Evolutionary conservation across 495 filamentous ascomycete genomes (phyloP), one percentile per base, ranked within the genome.

Genomic region (Penicillium manginii): DNA sequence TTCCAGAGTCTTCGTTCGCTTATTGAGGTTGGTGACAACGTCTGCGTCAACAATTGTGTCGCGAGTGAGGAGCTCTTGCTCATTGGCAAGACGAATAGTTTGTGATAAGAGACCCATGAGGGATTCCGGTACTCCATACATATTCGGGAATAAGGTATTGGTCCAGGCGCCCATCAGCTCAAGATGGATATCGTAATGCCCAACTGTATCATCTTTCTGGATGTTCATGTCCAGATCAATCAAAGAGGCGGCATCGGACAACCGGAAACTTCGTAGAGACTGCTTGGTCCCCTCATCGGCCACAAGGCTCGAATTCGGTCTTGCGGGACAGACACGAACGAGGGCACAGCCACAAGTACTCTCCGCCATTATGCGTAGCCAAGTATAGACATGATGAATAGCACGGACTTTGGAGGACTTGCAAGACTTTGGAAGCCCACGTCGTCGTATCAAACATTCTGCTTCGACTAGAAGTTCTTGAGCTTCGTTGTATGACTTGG

Each of bases 331-430:
- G 33, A 62, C 46, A 14, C 22, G 49, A 7, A 62, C 4, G 23
- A 62, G 50, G 1, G 60, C 60, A 33, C 60, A 62, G 2, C 60
- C 60, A 29, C 57, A 57, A 1, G 57, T 64, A 35, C 53, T 64
- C 21, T 64, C 62, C 2, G 62, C 57, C 53, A 64, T 57, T 14
- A 60, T 60, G 0, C 62, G 62, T 31, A 60, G 8, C 8, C 40
- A 64, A 39, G 57, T 51, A 33, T 64, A 64, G 35, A 57, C 50
- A 35, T 64, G 62, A 22, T 64, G 62, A 0, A 64, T 35, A 21
- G 50, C 21, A 11, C 62, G 62, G 33, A 57, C 53, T 43, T 60
- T 64, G 42, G 48, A 2, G 3, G 57, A 60, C 22, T 60, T 54
- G 31, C 52, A 49, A 6, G 42, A 2, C 40, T 64, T 58, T 29